Conservation (phyloP, 208 protist genomes). For the Chromosphaera perkinsii region DNA sequence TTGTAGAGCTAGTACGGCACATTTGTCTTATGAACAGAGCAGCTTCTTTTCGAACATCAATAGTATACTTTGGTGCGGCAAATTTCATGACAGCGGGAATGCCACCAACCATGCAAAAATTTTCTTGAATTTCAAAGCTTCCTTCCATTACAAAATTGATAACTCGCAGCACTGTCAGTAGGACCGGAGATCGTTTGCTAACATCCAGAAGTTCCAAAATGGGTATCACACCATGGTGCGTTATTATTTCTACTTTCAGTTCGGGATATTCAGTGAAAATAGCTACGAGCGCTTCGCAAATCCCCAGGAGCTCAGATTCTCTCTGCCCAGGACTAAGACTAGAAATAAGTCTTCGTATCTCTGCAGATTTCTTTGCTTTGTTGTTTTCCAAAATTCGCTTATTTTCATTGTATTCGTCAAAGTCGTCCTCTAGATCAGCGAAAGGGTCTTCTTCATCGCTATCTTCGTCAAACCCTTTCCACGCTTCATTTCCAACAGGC, state of each 20-base stretch:
- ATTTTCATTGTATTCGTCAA: constrained; percentile 35
- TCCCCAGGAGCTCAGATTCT: constrained; percentile 20
- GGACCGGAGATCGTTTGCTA: constrained; percentile 13
- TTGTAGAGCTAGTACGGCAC: constrained; percentile 39
- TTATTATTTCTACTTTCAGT: constrained; percentile 50
- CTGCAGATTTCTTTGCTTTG: constrained; percentile 7
- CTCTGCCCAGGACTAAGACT: constrained; percentile 1
- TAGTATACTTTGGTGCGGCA: constrained; percentile 30
- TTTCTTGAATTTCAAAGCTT: constrained; percentile 59
- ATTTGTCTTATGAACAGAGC: constrained; percentile 56
- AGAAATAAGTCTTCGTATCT: constrained; percentile 27
- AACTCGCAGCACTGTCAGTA: constrained; percentile 42
- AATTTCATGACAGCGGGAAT: constrained; percentile 61
- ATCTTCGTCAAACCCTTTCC: neutral
- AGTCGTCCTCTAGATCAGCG: constrained; percentile 20
- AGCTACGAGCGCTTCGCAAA: constrained; percentile 29
- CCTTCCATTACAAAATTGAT: constrained; percentile 48
- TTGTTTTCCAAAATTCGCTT: constrained; percentile 16
- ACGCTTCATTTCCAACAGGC: too few relatives aligned
- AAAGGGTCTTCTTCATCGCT: constrained; percentile 22
- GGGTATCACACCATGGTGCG: constrained; percentile 58
- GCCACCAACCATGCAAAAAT: constrained; percentile 60
- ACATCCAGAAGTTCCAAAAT: constrained; percentile 61
- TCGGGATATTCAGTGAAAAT: constrained; percentile 38
- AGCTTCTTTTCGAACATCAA: constrained; percentile 36